Evolutionary conservation across 345 rosid species (phyloP).

Genomic region (Corchorus capsularis): DNA sequence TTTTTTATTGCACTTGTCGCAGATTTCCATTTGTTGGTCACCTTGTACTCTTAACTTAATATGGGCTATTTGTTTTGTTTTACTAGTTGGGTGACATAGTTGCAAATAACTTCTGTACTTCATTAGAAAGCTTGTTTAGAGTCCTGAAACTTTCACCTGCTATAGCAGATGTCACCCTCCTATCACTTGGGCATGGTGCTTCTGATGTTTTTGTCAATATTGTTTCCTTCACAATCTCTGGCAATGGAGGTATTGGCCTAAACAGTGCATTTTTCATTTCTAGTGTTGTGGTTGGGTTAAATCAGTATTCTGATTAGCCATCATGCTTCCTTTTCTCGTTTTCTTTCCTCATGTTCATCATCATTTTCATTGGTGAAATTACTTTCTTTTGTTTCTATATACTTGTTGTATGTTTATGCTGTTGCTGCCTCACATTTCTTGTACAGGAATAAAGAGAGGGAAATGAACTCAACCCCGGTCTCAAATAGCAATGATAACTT

Average conservation of each 20-base stretch:
- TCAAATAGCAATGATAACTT: conserved; percentile 26
- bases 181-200: conserved; percentile 86
- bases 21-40: conserved; percentile 48
- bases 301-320: conserved; percentile 48
- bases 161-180: conserved; percentile 82
- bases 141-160: conserved; percentile 77
- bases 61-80: conserved; percentile 79
- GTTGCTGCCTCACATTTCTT: conserved; percentile 65
- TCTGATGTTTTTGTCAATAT: conserved; percentile 87
- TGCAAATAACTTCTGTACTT: conserved; percentile 75
- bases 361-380: conserved; percentile 55
- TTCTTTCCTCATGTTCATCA: conserved; percentile 71
- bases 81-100: conserved; percentile 84
- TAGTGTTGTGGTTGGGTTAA: conserved; percentile 72
- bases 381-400: conserved; percentile 62
- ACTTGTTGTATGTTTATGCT: conserved; percentile 57
- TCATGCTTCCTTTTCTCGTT: conserved; percentile 51
- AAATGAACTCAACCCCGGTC: conserved; percentile 3
- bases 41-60: conserved; percentile 49
- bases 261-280: conserved; percentile 83
- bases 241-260: conserved; percentile 74
- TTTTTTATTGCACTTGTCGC: conserved; percentile 73
- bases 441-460: conserved; percentile 42
- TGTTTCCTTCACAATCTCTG: conserved; percentile 69
- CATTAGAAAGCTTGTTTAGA: conserved; percentile 70